Evolutionary conservation across 2,329 filamentous ascomycete genomes (phyloP), one percentile per base, ranked within the genome.

Genomic region (Alternaria brassicae): DNA sequence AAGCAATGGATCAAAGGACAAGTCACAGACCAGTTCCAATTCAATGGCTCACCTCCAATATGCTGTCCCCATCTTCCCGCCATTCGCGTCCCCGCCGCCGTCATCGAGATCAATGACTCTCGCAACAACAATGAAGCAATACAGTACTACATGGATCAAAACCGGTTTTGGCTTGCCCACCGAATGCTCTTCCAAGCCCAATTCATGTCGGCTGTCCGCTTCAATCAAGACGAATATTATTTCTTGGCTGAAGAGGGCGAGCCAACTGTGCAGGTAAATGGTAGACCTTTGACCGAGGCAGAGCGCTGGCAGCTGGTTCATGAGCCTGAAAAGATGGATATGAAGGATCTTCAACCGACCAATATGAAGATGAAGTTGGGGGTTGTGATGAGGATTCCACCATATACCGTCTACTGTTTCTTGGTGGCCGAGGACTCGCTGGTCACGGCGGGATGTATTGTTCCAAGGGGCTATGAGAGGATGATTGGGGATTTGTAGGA

Each of bases 1-100:
- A 41, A 15, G 1, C 36, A 39, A 27, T 42, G 37, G 44, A 56
- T 45, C 1, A 44, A 36, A 37, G 53, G 17, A 4, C 19, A 44
- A 12, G 28, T 51, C n/a, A 34, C 44, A 17, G 6, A 25, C 2
- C 53, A 51, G 9, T 56, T 50, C 53, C n/a, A 12, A 1, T 36
- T 12, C 45, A 27, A 36, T 2, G 15, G 25, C 7, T 17, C 27
- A 5, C 8, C 36, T 1, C 45, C 37, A 3, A 50, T 56, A 6
- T 32, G 44, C 25, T 56, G 53, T 51, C 53, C 23, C 17, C 28
- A n/a, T 4, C 53, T 56, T 21, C 53, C 45, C 6, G 53, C 44
- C 6, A 1, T n/a, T 8, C 2, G 21, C 23, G 28, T 56, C n/a
- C 45, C 53, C 9, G 9, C 49, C 12, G 21, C 44, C 1, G 40